Evolutionary conservation across 495 filamentous ascomycete species (phyloP).

Genomic region (Lepidopterella palustris): DNA sequence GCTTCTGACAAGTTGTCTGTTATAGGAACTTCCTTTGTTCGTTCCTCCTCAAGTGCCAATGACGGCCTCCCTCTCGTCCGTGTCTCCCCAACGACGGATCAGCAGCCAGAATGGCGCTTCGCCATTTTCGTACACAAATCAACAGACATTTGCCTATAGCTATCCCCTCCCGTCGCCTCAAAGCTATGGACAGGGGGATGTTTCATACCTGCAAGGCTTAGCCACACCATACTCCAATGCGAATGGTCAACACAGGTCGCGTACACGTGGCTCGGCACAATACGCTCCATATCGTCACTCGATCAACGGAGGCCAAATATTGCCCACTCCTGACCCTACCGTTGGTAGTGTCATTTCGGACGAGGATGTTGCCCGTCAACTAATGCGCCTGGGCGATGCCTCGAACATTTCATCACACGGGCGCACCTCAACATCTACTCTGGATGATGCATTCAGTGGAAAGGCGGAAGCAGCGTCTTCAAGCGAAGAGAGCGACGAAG

Average conservation of each 20-base stretch:
- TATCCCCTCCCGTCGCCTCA: slow-evolving; percentile 73
- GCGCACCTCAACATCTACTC: slow-evolving; percentile 84
- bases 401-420: slow-evolving; percentile 76
- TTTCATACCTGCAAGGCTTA: slow-evolving; percentile 41
- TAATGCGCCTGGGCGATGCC: slow-evolving; percentile 90
- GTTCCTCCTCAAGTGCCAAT: slow-evolving; percentile 88
- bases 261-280: slow-evolving; percentile 50
- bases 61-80: slow-evolving; percentile 79
- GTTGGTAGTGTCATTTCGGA: slow-evolving; percentile 80
- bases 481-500: slow-evolving; percentile 69
- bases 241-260: slow-evolving; percentile 53
- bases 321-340: slow-evolving; percentile 91
- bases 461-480: slow-evolving; percentile 82
- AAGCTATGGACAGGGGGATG: slow-evolving; percentile 55
- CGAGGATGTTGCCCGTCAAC: slow-evolving; percentile 92
- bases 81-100: slow-evolving; percentile 80
- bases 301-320: slow-evolving; percentile 45
- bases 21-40: slow-evolving; percentile 88
- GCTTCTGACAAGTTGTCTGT: slow-evolving; percentile 4
- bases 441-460: slow-evolving; percentile 86
- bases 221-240: slow-evolving; percentile 51
- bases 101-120: slow-evolving; percentile 54
- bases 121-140: slow-evolving; percentile 62
- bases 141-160: slow-evolving; percentile 65
- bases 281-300: slow-evolving; percentile 41